Evolutionary conservation across 768 basidiomycete genomes (phyloP), one percentile per base, ranked within the genome.

Genomic region (Lentinula raphanica): DNA sequence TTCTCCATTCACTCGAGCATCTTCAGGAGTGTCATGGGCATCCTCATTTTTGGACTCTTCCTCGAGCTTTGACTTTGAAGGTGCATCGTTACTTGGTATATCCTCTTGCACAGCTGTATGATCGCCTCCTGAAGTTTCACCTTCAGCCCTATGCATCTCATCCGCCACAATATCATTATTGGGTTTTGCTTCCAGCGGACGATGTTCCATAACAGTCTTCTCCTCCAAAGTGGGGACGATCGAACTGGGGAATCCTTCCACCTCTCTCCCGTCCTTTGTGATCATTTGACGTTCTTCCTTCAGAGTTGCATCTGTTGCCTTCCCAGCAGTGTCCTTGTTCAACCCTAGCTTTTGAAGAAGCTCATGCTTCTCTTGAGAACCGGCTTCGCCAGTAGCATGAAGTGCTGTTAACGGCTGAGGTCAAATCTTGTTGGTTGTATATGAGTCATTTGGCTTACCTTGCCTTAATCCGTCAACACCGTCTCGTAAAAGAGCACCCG

Each of bases 181-280:
- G 2, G 60, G 61, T 51, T 77, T 69, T 15, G 75, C 68, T 29
- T 65, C 59, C 4, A 72, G 69, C 4, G 79, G 77, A 15, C 72
- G 70, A 28, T 71, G 67, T 62, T 91, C 88, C 12, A 71, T 66
- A 27, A 87, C 71, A 2, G 74, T 75, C 67, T 85, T 83, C 68
- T 90, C 86, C 67, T 90, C 90, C 12, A 89, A 66, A 0, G 84
- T 88, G 1, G 89, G 88, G 1, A 89, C 81, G 6, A 81, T 75
- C 1, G 84, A 71, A 58, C 82, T 81, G 0, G 85, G 77, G 66
- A 90, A 87, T 2, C 86, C 85, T 11, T 75, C 72, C 23, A 72
- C 69, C 59, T 79, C 72, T 59, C 79, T 62, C 19, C 84, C 83
- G 6, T 82, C 76, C n/a, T 72, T 72, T 42, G 77, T 77, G 65